Conservation (phyloP, 306 rosid species). For the Mimosa bimucronata region DNA sequence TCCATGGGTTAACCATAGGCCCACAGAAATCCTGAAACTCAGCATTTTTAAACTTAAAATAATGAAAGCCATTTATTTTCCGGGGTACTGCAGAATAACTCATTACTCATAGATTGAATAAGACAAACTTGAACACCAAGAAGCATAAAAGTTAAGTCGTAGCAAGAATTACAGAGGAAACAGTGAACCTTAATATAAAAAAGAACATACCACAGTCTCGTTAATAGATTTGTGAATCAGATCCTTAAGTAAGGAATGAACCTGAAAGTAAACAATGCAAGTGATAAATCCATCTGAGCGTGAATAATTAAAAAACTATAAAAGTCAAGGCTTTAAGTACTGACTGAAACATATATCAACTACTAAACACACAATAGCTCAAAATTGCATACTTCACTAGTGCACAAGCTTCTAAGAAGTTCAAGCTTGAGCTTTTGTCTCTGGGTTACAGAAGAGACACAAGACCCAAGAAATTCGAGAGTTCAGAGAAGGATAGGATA, state of each 20-base stretch:
- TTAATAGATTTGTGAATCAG: constrained; percentile 78
- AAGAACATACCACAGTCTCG: constrained; percentile 72
- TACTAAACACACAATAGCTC: not conserved
- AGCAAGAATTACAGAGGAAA: constrained; percentile 21
- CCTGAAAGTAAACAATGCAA: constrained; percentile 52
- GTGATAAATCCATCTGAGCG: constrained; percentile 24
- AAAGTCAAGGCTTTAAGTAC: constrained; percentile 15
- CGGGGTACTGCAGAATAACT: not conserved
- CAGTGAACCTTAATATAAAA: constrained; percentile 18
- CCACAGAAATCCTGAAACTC: not conserved
- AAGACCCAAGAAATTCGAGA: not conserved
- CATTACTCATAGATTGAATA: not conserved
- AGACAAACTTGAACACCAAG: constrained; percentile 20
- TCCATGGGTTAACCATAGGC: not conserved
- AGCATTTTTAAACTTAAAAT: not conserved
- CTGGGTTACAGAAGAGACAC: not conserved
- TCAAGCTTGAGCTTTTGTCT: not conserved
- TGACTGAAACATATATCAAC: not conserved
- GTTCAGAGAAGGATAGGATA: not conserved
- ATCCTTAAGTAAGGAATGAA: constrained; percentile 73
- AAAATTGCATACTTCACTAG: not conserved
- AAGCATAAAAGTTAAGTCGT: constrained; percentile 8
- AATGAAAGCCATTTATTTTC: not conserved
- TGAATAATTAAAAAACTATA: not conserved
- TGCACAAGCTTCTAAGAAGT: not conserved